phyloP scores from a whole-genome alignment of 208 protist genomes.

The Leishmania major region DNA sequence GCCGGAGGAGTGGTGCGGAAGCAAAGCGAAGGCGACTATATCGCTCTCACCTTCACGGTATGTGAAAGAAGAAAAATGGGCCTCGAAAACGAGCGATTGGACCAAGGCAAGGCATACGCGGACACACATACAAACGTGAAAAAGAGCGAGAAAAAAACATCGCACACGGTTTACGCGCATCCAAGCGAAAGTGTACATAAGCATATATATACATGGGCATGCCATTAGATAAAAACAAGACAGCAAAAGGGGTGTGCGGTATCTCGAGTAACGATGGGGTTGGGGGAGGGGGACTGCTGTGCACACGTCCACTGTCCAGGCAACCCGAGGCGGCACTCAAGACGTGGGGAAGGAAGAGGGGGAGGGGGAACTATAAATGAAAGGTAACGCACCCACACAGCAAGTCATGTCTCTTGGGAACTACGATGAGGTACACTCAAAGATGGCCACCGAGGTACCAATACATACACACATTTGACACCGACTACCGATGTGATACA shows the following conservation, averaged over 20 bases:
- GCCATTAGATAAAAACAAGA: not conserved
- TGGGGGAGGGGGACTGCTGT: not conserved
- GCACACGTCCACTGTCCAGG: not conserved
- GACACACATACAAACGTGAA: not conserved
- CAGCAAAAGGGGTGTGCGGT: not conserved
- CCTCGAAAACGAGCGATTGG: not conserved
- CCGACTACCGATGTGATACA: not conserved
- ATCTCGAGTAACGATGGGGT: not conserved
- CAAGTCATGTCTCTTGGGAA: not conserved
- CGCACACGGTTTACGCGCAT: not conserved
- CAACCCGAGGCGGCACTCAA: not conserved
- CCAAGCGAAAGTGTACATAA: no score
- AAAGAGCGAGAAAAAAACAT: not conserved
- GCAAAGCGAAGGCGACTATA: not conserved
- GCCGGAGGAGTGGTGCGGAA: not conserved
- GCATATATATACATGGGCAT: not conserved
- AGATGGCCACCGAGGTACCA: not conserved
- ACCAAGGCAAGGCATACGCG: not conserved
- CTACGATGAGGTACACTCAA: not conserved
- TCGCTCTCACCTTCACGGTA: not conserved
- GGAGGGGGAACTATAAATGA: not conserved
- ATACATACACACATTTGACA: not conserved
- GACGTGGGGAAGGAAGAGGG: not conserved
- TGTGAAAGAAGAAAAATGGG: not conserved
- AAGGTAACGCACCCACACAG: not conserved